Evolutionary conservation across 2,329 filamentous ascomycete species (phyloP), one percentile per base, ranked within the genome.

Genomic region (Mollisia scopiformis): DNA sequence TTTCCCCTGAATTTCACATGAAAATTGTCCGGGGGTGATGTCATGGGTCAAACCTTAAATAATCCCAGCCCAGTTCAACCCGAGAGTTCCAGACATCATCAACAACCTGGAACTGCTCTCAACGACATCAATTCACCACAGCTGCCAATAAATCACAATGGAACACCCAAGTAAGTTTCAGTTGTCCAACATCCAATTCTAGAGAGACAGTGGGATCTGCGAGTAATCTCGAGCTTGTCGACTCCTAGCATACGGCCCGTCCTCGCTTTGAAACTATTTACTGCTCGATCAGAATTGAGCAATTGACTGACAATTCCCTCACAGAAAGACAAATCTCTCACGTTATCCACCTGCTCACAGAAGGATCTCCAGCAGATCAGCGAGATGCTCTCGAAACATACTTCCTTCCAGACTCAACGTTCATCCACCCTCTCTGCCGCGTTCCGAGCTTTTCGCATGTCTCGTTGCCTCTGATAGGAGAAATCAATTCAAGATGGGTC

Each of bases 351-450:
- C 78, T 83, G 35, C 83, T 96, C 60, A 88, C 86, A 41, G 85
- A 89, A 72, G 87, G 89, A 49, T 81, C 83, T 0, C 88, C 88
- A 0, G 79, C 83, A 1, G 77, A 89, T 33, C 92, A 96, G 74
- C 77, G 82, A 58, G 77, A 81, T 3, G 80, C 89, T 0, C 79
- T 96, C 25, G 80, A 90, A 59, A 80, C 78, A n/a, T 93, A 91
- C 77, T 96, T 93, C 75, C 85, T 88, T 0, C 82, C 83, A 10
- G 79, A 88, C 69, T 90, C 91, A 8, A 83, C 85, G 30, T 95
- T 96, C 72, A 82, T 84, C 2, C 92, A 96, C 67, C 92, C 92
- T 0, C 89, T 94, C 73, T 93, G 90, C 70, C 84, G 86, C 13
- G 90, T 92, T 1, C 84, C 84, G 0, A 77, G 79, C 6, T 84